Evolutionary conservation across 2,329 filamentous ascomycete species (phyloP).

Genomic region (Aphanoascus verrucosus): DNA sequence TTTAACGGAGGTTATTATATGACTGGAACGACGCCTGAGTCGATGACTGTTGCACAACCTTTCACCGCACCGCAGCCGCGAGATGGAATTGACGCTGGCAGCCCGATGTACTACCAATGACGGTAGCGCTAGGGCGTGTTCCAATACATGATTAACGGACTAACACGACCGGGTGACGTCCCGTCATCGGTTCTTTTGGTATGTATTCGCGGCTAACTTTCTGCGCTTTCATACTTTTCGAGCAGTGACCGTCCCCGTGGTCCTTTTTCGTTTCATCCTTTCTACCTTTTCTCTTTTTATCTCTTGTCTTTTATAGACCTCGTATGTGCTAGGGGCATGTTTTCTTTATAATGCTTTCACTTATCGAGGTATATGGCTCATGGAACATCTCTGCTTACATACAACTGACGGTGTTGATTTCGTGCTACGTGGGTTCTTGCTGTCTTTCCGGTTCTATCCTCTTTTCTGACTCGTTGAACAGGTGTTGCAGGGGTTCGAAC

Average conservation of each 20-base stretch:
- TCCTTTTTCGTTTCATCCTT: not conserved
- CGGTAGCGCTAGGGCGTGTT: not conserved
- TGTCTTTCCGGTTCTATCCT: not conserved
- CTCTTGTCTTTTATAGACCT: not conserved
- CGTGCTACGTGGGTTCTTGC: not conserved
- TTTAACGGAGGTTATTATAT: not conserved
- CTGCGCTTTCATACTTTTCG: not conserved
- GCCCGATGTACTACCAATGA: conserved; percentile 10
- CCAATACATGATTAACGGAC: not conserved
- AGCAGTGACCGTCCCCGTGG: no score
- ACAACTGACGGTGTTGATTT: not conserved
- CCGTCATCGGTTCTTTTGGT: no score
- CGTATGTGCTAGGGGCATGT: no score
- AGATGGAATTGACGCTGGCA: not conserved
- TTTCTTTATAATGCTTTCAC: not conserved
- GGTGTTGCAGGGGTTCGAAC: not conserved
- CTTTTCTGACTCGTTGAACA: not conserved
- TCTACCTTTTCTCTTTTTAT: not conserved
- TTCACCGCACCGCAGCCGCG: not conserved
- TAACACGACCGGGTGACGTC: not conserved
- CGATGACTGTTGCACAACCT: not conserved
- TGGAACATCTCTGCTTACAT: not conserved
- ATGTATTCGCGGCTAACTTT: not conserved
- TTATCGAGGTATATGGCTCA: not conserved
- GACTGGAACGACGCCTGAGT: not conserved